phyloP scores from a whole-genome alignment of 2,329 filamentous ascomycete genomes.

The Leptosphaerulina australis region DNA sequence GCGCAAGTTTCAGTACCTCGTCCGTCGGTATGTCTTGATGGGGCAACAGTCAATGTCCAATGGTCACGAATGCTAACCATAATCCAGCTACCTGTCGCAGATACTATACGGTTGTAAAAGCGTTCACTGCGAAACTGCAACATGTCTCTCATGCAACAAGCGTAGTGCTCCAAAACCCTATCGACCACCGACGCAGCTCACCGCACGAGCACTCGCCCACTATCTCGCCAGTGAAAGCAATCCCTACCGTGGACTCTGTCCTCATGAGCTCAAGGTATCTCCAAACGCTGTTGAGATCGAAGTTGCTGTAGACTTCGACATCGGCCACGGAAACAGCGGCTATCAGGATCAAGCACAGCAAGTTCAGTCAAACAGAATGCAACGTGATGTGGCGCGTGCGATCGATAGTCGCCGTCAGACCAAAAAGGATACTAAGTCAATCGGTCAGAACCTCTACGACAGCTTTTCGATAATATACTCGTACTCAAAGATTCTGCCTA shows the following conservation, averaged over 20 bases:
- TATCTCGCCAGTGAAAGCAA: slow-evolving; percentile 82
- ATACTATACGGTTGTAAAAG: slow-evolving; percentile 80
- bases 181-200: slow-evolving; percentile 79
- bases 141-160: slow-evolving; percentile 79
- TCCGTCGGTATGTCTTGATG: slow-evolving; percentile 34
- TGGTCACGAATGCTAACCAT: slow-evolving; percentile 1
- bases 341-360: not conserved
- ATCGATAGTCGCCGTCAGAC: slow-evolving; percentile 35
- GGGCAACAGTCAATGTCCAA: not conserved
- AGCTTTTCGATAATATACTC: slow-evolving; percentile 44
- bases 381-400: slow-evolving; percentile 20
- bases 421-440: slow-evolving; percentile 64
- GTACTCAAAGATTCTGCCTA: slow-evolving; percentile 43
- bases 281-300: slow-evolving; percentile 37
- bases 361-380: not conserved
- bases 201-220: slow-evolving; percentile 79
- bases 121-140: slow-evolving; percentile 71
- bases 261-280: slow-evolving; percentile 49
- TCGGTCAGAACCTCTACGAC: slow-evolving; percentile 63
- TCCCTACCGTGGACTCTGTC: slow-evolving; percentile 72
- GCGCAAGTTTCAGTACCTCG: slow-evolving; percentile 40
- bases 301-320: slow-evolving; percentile 6
- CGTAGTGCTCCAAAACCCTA: slow-evolving; percentile 71
- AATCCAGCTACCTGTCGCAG: slow-evolving; percentile 73
- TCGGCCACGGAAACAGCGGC: not conserved